Base-by-base conservation (phyloP, 169 alveolate genomes). In the Plasmodium malariae region DNA sequence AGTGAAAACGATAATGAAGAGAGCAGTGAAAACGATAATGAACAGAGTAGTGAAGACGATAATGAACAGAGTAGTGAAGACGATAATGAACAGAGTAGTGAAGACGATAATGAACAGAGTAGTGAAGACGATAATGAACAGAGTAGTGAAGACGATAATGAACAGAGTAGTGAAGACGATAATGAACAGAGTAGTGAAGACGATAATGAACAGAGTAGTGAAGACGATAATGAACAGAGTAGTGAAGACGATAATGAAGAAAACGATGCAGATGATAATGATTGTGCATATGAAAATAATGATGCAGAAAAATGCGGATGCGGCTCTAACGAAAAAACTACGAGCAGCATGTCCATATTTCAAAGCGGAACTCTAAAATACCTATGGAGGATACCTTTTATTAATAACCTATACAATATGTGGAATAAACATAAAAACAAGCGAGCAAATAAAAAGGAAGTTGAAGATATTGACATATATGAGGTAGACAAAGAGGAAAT, bases 311-410 rank as follows among this genome's bases (percentile, higher is more conserved):
- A 19, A 17, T 45, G 48, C 19, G 83, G 45, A 48, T 28, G n/a
- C 49, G 37, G 28, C 4, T 6, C 32, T 0, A 60, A 30, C 55
- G 76, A 78, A 62, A 45, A 78, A 21, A 63, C 60, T 21, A 78
- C 43, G 34, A 19, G 45, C 6, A 30, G 17, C 3, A 62, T 74
- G 2, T 74, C 78, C 5, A 28, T 62, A 40, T 62, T 62, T 55
- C 67, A 32, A 0, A 62, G 67, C 37, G 45, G 69, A 45, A 78
- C n/a, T 63, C 11, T 78, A 54, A 78, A 65, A 43, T 49, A 80
- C 36, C 60, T 80, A 4, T 80, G 67, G 83, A 57, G 72, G 55
- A 49, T 55, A 37, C 90, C 90, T 19, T 26, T 80, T 14, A 65
- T 80, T 51, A 63, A 80, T 21, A 7, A 70, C 12, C 45, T 80